Base-by-base conservation (phyloP, 345 rosid species). In the Populus davidiana region DNA sequence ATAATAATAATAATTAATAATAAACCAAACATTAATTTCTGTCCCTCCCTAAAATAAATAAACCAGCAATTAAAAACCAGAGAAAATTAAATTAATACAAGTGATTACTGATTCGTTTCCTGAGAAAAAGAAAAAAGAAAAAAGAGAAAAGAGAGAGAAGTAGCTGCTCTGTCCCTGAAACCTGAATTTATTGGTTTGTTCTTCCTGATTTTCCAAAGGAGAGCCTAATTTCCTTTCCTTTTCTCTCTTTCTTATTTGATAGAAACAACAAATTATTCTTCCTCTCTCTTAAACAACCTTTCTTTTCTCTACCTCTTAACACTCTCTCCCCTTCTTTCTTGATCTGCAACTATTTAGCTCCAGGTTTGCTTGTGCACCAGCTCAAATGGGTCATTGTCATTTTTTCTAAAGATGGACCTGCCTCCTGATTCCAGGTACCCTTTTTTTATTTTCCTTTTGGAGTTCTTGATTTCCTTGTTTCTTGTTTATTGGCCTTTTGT, bases 261-360 rank as follows among this genome's bases (percentile, higher is more conserved):
- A 47, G 14, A 9, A 49, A n/a, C 61, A 7, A 59, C 39, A 44
- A 49, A 23, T n/a, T 38, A n/a, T 31, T 17, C 61, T 62, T 70
- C 33, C 33, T 52, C 50, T 44, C 50, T 44, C 74, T 44, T 44
- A 75, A 76, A 70, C 59, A 56, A 52, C 23, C 67, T 39, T 13
- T 41, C n/a, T 8, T 76, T 35, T 80, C 83, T 76, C 73, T 72
- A 78, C 59, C 72, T 39, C 63, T 29, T 43, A 10, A 25, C 8
- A n/a, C 13, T 50, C 29, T 33, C 29, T 29, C 23, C 31, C 17
- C 38, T 29, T 70, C 52, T 67, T 77, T 80, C 82, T 80, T 88
- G 92, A 88, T 89, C 89, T 86, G 79, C 83, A 81, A 79, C 71
- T 62, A 76, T 47, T 35, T 69, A 69, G 70, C 82, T 70, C 16